Evolutionary conservation across 225 moss, liverwort and hornwort genomes (phyloP), one percentile per base, ranked within the genome.

Genomic region (Sphagnum contortum): DNA sequence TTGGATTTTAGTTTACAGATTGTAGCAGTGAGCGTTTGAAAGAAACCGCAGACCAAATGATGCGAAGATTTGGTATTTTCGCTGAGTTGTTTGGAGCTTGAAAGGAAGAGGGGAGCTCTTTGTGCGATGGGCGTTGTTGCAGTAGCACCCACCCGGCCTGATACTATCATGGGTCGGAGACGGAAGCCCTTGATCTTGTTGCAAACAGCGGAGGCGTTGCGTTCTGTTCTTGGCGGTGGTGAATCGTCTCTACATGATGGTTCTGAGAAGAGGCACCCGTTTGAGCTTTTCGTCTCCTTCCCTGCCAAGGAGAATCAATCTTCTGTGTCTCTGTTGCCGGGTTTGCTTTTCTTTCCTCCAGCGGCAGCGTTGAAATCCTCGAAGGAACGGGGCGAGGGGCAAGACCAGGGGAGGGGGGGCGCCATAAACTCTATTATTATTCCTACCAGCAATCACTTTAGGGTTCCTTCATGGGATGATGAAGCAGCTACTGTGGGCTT

Each of bases 401-500:
- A 6, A 29, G 73, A 12, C 3, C 49, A 54, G 55, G 59, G 65
- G 12, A 66, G 47, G 4, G 67, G 69, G 70, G 29, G 9, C n/a
- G 11, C 50, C 62, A 59, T 54, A 55, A 57, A 49, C 13, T 29
- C 29, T 29, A 29, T 29, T 29, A 29, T 29, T 29, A 29, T 29
- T 29, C 29, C 29, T 29, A 29, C 29, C 29, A 29, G 29, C 29
- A 29, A 29, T 29, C 29, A 29, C 29, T 29, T 29, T 29, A 57
- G 11, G 57, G 56, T 12, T 70, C 8, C 45, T 49, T 10, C 68
- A 4, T 76, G 74, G 7, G 6, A 6, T 71, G 87, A 83, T 56
- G 80, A 80, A 59, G 83, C 83, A 45, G 77, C 75, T 45, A 73
- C 66, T 66, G 65, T 87, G 9, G 87, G 87, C 50, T 74, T 87